Base-by-base conservation (phyloP, 768 basidiomycete genomes). In the Daedaleopsis nitida region DNA sequence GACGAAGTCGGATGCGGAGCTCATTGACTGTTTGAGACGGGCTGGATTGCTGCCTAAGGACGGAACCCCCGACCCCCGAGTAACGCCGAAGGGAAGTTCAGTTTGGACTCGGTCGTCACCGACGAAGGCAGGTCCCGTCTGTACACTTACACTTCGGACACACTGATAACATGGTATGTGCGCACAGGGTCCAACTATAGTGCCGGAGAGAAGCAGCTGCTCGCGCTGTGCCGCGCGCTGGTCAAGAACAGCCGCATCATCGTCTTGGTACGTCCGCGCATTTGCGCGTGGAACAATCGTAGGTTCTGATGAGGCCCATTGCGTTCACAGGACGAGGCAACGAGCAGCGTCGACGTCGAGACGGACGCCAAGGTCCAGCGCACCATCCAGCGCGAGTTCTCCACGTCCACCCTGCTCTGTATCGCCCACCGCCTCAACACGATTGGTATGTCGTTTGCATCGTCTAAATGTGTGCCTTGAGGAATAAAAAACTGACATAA, bases 341-440 rank as follows among this genome's bases (percentile, higher is more conserved):
- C 91, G 5, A 91, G 89, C 61, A 91, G 87, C 67, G 91, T 93
- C 55, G 91, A 92, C 70, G 89, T 94, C 68, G 87, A 85, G 27
- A 94, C 94, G 47, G 94, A 96, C 67, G 83, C 89, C 5, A 94
- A 94, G 75, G 94, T 96, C 52, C 94, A 96, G 71, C 77, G 83
- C 35, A 89, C 93, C 0, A 95, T 97, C 47, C 80, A 93, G 12
- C 86, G 88, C 63, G 92, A 96, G 68, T 96, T 96, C 70, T 83
- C 79, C 5, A 80, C 85, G 34, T 89, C 87, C 9, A 78, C 94
- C 34, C 73, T 94, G 49, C 70, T 94, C 54, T 70, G 65, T 81
- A 86, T 92, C 60, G 89, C 89, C 0, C 89, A 92, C 73, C 81
- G 91, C 37, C 74, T 92, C 57, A 82, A 83, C 58, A 92, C 91